Evolutionary conservation across 345 rosid species (phyloP).

Genomic region (Iberis pinnata): DNA sequence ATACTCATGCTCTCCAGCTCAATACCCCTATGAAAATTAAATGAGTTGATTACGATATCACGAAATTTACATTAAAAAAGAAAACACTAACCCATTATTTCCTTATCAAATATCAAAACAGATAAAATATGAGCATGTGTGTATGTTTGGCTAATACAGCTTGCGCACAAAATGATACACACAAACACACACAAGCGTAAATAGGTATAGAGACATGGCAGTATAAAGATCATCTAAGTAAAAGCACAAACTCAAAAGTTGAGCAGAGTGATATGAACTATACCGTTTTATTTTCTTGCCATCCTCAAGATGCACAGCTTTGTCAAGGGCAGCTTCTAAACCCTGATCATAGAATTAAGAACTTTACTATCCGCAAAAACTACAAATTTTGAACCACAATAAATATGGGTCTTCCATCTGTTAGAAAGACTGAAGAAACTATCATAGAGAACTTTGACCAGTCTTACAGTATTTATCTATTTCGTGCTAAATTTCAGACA

Average conservation of each 20-base stretch:
- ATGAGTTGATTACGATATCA: conserved; percentile 8
- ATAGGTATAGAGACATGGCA: not conserved
- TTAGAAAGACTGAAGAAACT: conserved; percentile 15
- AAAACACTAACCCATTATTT: conserved; percentile 11
- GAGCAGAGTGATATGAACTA: conserved; percentile 16
- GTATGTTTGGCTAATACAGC: conserved; percentile 8
- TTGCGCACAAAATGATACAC: conserved; percentile 11
- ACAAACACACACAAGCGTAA: not conserved
- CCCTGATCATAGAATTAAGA: conserved; percentile 45
- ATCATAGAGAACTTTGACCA: conserved; percentile 11
- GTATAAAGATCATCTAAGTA: conserved; percentile 5
- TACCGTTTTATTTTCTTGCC: conserved; percentile 87
- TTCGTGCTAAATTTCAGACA: conserved; percentile 10
- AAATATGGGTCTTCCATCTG: conserved; percentile 7
- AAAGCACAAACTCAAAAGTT: conserved; percentile 10
- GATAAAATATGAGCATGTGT: conserved; percentile 7
- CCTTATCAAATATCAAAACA: conserved; percentile 7
- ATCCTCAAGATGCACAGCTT: conserved; percentile 93
- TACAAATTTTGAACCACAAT: not conserved
- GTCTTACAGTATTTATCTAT: not conserved
- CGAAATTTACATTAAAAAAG: conserved; percentile 1
- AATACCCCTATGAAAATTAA: conserved; percentile 52
- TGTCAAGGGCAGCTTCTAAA: conserved; percentile 95
- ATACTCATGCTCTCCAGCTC: conserved; percentile 94
- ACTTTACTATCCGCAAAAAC: conserved; percentile 9